phyloP scores from a whole-genome alignment of 306 rosid genomes.

The Acacia crassicarpa region DNA sequence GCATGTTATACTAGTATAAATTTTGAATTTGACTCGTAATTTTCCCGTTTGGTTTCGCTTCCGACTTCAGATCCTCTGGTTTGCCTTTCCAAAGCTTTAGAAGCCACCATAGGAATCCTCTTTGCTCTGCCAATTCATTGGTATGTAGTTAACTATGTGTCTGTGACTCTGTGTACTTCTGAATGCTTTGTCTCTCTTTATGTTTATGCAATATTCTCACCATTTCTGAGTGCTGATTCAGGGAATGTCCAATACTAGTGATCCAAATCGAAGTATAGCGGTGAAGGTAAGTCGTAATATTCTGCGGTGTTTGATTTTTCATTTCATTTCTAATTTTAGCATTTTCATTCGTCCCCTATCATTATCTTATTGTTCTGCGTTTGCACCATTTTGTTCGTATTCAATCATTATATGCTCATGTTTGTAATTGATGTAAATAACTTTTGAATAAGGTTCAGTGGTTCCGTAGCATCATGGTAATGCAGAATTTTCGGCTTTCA shows the following conservation, averaged over 20 bases:
- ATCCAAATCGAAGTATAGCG: constrained; percentile 48
- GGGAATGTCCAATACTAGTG: constrained; percentile 43
- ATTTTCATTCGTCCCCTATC: neutral
- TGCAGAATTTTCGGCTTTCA: neutral
- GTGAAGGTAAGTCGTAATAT: constrained; percentile 54
- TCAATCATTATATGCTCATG: neutral
- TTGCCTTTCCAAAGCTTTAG: constrained; percentile 45
- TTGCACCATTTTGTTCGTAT: neutral
- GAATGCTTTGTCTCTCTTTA: neutral
- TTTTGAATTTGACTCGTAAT: neutral
- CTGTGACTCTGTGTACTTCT: neutral
- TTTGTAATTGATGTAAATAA: neutral
- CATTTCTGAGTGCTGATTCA: constrained; percentile 14
- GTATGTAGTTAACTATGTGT: constrained; percentile 30
- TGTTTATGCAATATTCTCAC: constrained; percentile 11
- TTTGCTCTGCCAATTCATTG: constrained; percentile 31
- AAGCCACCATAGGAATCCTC: constrained; percentile 38
- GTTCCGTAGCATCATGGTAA: neutral
- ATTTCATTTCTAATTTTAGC: neutral
- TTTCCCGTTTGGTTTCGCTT: neutral
- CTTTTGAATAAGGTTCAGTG: neutral
- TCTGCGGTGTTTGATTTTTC: neutral
- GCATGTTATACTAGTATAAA: neutral
- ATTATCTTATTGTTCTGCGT: neutral
- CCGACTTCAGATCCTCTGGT: constrained; percentile 54